Evolutionary conservation across 2,329 filamentous ascomycete genomes (phyloP).

Genomic region (Paraconiothyrium brasiliense): DNA sequence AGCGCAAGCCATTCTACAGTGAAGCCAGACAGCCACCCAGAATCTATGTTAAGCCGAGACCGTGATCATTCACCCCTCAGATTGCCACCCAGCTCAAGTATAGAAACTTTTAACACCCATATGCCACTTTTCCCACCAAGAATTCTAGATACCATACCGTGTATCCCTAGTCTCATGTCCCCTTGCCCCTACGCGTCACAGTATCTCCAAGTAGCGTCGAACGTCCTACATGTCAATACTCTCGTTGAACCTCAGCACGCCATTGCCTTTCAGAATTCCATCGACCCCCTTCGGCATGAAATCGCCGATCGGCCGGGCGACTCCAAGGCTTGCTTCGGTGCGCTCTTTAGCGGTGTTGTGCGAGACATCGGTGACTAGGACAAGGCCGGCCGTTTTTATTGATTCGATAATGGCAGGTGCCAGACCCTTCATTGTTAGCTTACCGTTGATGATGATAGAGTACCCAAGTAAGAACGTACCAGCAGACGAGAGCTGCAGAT

Average conservation of each 20-base stretch:
- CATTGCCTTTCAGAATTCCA: conserved; percentile 84
- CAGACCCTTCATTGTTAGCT: conserved; percentile 73
- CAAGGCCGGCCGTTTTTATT: conserved; percentile 92
- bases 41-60: conserved; percentile 2
- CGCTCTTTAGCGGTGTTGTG: conserved; percentile 57
- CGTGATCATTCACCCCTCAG: background rate
- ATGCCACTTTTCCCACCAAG: background rate
- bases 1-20: background rate
- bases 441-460: background rate
- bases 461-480: conserved; percentile 63
- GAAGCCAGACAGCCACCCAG: conserved; percentile 10
- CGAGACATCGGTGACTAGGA: conserved; percentile 88
- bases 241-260: conserved; percentile 91
- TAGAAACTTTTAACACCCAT: background rate
- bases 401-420: conserved; percentile 91
- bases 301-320: conserved; percentile 46
- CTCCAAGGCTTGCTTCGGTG: conserved; percentile 52
- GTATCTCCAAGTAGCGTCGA: background rate
- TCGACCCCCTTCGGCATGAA: conserved; percentile 82
- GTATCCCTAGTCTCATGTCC: background rate
- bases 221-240: conserved; percentile 67
- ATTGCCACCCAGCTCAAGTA: background rate
- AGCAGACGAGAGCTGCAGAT: conserved; percentile 88
- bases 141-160: background rate
- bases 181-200: too few species aligned